Evolutionary conservation across 2,329 filamentous ascomycete genomes (phyloP), one percentile per base, ranked within the genome.

Genomic region (Fusarium begoniae): DNA sequence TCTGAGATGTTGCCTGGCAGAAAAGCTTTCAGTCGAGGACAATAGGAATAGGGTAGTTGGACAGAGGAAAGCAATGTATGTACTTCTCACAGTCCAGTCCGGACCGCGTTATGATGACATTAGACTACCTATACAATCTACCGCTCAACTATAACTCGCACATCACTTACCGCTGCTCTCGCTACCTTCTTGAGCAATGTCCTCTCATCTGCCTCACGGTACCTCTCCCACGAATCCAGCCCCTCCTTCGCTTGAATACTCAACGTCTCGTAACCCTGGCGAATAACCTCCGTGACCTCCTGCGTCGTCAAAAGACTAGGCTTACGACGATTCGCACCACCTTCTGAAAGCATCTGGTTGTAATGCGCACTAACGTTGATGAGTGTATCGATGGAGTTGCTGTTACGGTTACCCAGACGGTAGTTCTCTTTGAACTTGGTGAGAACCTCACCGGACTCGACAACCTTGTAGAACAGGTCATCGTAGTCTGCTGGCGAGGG

Each of bases 401-500:
- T 90, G 28, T 86, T 83, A 51, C 90, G 83, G 68, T 87, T 89
- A 5, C 84, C 85, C 22, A 92, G 83, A 9, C 85, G 84, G 81
- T 96, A 98, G 15, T 90, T 92, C 71, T 95, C 90, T 45, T 94
- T 90, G 84, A 98, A 98, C 79, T 94, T 94, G 38, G 88, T 85
- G 28, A 98, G 88, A 18, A 94, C 89, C 55, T 97, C 94, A 17
- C 95, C 94, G 5, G 92, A 93, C 83, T 99, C 96, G 32, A 98
- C 95, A 5, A 98, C 89, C 84, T 99, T 99, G 89, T 99, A 99
- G 84, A 99, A 98, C 1, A 99, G 87, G 79, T 99, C 96, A 78
- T 99, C 96, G 82, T 98, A 98, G 4, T 94, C 92, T 24, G 93
- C 90, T 2, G 95, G 92, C 37, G 93, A 94, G 0, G 96, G 96